Percentiles rank a stretch among this genome's conserved stretches.
Evolutionary conservation across 1,284 basidiomycete genomes (phyloP).

Genomic region (Sporisorium scitamineum): DNA sequence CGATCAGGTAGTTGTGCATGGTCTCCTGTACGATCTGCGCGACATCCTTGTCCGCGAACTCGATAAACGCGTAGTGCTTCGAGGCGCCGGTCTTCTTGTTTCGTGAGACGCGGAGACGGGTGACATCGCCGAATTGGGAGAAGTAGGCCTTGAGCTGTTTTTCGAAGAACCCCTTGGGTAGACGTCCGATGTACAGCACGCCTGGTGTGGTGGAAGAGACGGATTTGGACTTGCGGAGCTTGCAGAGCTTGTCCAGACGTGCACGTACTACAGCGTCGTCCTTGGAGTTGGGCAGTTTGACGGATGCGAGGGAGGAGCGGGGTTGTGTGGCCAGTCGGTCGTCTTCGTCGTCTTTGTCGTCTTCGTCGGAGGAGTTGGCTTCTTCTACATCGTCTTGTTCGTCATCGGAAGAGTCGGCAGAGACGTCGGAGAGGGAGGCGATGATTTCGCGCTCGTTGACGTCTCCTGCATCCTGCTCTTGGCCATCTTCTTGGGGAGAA

Average conservation of each 20-base stretch:
- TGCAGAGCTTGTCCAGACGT: slow-evolving; percentile 57
- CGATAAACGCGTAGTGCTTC: slow-evolving; percentile 97
- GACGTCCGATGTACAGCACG: slow-evolving; percentile 88
- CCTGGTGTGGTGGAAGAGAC: slow-evolving; percentile 72
- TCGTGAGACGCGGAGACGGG: slow-evolving; percentile 87
- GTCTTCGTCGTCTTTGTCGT: slow-evolving; percentile 63
- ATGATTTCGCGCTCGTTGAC: slow-evolving; percentile 42
- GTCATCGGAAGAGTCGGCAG: slow-evolving; percentile 32
- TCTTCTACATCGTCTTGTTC: slow-evolving; percentile 39
- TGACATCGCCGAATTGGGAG: slow-evolving; percentile 91
- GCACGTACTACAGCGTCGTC: slow-evolving; percentile 60
- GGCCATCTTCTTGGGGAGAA: background rate
- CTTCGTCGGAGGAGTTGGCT: slow-evolving; percentile 58
- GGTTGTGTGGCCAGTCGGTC: slow-evolving; percentile 36
- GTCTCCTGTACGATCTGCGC: slow-evolving; percentile 96
- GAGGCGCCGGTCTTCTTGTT: slow-evolving; percentile 96
- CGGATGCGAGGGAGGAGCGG: slow-evolving; percentile 32
- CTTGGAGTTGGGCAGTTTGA: slow-evolving; percentile 64
- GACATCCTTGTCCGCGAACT: slow-evolving; percentile 89
- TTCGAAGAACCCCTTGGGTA: slow-evolving; percentile 98
- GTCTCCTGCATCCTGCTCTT: slow-evolving; percentile 22
- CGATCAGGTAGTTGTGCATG: slow-evolving; percentile 98
- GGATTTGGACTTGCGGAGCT: slow-evolving; percentile 45
- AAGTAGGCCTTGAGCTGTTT: slow-evolving; percentile 93
- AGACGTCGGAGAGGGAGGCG: slow-evolving; percentile 45